Evolutionary conservation across 2,329 filamentous ascomycete species (phyloP).

Genomic region (Colletotrichum graminicola): DNA sequence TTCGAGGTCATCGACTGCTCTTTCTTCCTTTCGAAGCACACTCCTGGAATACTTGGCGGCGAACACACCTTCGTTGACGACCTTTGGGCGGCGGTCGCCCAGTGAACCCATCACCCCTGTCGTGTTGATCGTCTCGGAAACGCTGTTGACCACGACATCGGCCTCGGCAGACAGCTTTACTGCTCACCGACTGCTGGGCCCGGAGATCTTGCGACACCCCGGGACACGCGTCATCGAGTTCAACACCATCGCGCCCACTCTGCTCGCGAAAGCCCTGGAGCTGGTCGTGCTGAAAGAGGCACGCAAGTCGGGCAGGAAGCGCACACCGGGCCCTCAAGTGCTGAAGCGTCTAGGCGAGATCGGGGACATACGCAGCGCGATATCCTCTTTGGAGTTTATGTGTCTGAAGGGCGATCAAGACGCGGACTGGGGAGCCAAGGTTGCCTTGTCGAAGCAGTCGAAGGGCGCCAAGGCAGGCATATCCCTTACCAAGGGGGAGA

Average conservation of each 20-base stretch:
- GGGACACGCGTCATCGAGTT: conserved; percentile 88
- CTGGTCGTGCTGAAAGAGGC: conserved; percentile 88
- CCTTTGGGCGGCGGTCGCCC: conserved; percentile 57
- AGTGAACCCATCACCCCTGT: conserved; percentile 74
- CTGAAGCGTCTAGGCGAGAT: conserved; percentile 85
- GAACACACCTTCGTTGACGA: conserved; percentile 69
- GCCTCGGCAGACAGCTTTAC: conserved; percentile 92
- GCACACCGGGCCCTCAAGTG: conserved; percentile 82
- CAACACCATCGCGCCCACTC: conserved; percentile 89
- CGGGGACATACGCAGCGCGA: conserved; percentile 92
- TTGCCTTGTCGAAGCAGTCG: conserved; percentile 78
- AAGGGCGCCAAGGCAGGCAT: conserved; percentile 68
- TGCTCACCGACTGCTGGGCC: conserved; percentile 87
- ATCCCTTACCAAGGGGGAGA: conserved; percentile 79
- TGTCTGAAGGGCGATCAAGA: conserved; percentile 84
- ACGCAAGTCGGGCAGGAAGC: conserved; percentile 78
- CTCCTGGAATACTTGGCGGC: conserved; percentile 81
- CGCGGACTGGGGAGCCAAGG: conserved; percentile 79
- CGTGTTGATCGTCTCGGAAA: conserved; percentile 93
- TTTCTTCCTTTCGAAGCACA: conserved; percentile 80
- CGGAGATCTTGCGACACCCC: conserved; percentile 86
- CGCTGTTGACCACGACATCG: conserved; percentile 85
- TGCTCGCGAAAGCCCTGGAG: conserved; percentile 87
- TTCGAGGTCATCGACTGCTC: conserved; percentile 70
- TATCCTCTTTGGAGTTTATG: conserved; percentile 91